Evolutionary conservation across 768 basidiomycete species (phyloP), one percentile per base, ranked within the genome.

Genomic region (Macrolepiota fuliginosa): DNA sequence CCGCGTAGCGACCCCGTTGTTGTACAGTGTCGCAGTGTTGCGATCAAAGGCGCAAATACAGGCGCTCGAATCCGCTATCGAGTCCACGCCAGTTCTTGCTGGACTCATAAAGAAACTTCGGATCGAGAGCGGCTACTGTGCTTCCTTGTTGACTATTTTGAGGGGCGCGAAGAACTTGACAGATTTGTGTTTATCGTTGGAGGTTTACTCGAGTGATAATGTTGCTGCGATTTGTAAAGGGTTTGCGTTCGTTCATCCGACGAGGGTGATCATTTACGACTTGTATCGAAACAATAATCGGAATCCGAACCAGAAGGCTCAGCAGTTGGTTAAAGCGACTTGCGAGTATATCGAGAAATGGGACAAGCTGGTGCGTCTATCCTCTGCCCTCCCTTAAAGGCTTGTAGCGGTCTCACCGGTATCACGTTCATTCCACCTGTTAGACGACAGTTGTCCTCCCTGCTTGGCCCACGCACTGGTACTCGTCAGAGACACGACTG

Each of bases 41-140:
- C 69, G 69, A n/a, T 71, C 70, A 4, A 67, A 62, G n/a, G 67
- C 68, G 11, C 68, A 70, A 17, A 68, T 70, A 2, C 64, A 69
- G 29, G 69, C 70, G 0, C 68, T 73, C 25, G 67, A 57, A 29
- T 15, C 25, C 15, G 52, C 62, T 2, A 58, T 72, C 4, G n/a
- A 58, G n/a, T 39, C 25, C 9, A 68, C 66, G 22, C 51, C 54
- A 2, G 27, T 53, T 1, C 54, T 69, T 7, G 70, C 67, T 0
- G 55, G 24, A 1, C 67, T 69, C 37, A 67, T 72, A 49, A 65
- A 63, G 57, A 66, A 68, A 39, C 25, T 71, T 32, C 66, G 69
- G 35, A 54, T 70, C 15, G 70, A 72, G 51, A 70, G 71, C 3
- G 65, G 66, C 4, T 71, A 67, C 25, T 59, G 58, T 19, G 36